Base-by-base conservation (phyloP, 1,284 basidiomycete species). In the Fistulina hepatica region DNA sequence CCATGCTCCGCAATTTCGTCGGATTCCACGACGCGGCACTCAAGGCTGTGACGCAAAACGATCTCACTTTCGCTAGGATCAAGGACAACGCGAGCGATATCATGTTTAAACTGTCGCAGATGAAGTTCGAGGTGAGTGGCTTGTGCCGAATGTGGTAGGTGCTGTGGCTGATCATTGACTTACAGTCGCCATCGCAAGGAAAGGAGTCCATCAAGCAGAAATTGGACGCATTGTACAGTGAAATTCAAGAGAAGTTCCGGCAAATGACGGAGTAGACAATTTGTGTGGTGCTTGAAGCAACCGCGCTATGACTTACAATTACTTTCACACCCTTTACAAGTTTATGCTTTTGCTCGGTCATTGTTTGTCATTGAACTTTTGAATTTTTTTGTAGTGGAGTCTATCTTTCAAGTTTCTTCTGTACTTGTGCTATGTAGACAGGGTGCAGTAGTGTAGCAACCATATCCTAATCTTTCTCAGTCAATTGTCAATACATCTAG, bases 1-100 rank as follows among this genome's bases (percentile, higher is more conserved):
- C 76, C 37, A 99, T 99, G 95, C 65, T 98, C 54, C 79, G 76
- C 55, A 95, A 95, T 65, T 91, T 97, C 58, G 88, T 97, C 47
- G 75, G 78, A n/a, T 97, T 92, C 75, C 84, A 95, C 55, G 83
- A 97, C 57, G 67, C 74, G 19, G 90, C 94, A 5, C 71, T 85
- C 55, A 84, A 78, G 57, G 85, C 90, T 12, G 85, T 95, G 36
- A 73, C 80, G 34, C 77, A 83, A 50, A 78, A 81, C 34, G 90
- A 94, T 51, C 63, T 91, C 47, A 95, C 93, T n/a, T 99, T 92
- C 58, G 68, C 80, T 39, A 89, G 81, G 69, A 82, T 97, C 60
- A 89, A 88, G 58, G 94, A 97, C 50, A 69, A 79, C 26, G 76
- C 89, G 10, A 66, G 71, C 39, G 94, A 99, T 51, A 61, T 95